Percentiles rank a stretch among this genome's conserved stretches.
Evolutionary conservation across 768 basidiomycete species (phyloP).

Genomic region (Termitomyces sp.): DNA sequence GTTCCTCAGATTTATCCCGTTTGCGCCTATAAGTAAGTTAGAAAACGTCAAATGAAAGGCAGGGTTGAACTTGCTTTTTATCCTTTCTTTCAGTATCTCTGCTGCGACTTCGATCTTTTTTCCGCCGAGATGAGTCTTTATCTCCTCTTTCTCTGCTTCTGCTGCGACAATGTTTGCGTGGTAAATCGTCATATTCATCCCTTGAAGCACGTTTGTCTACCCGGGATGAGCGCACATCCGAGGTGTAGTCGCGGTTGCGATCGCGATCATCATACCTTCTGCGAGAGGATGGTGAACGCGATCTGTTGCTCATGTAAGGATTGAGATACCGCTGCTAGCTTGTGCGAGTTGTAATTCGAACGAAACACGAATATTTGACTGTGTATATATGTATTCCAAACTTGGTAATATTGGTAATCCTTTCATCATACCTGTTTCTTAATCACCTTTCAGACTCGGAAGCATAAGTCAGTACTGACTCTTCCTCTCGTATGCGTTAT

Average conservation of each 20-base stretch:
- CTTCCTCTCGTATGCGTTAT: not conserved
- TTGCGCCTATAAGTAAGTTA: conserved; percentile 49
- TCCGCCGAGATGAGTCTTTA: conserved; percentile 17
- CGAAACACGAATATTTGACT: conserved; percentile 8
- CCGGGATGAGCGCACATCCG: conserved; percentile 27
- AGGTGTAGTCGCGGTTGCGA: conserved; percentile 23
- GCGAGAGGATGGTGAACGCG: conserved; percentile 47
- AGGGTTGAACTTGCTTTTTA: conserved; percentile 34
- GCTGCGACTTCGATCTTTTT: conserved; percentile 31
- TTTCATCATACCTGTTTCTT: too few species aligned
- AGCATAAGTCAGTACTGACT: not conserved
- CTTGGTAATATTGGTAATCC: not conserved
- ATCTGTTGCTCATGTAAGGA: conserved; percentile 38
- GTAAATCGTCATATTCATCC: conserved; percentile 25
- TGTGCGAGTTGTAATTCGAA: not conserved
- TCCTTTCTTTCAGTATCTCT: conserved; percentile 34
- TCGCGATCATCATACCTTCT: conserved; percentile 33
- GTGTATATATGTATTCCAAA: conserved; percentile 6
- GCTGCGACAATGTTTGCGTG: conserved; percentile 23
- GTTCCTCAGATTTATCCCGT: conserved; percentile 82
- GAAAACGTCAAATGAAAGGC: not conserved
- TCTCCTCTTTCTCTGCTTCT: conserved; percentile 20
- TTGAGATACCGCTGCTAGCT: not conserved
- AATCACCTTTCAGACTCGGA: too few species aligned
- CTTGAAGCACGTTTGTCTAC: conserved; percentile 24